Evolutionary conservation across 352 stramenopile species (phyloP).

Genomic region (Aphanomyces astaci): DNA sequence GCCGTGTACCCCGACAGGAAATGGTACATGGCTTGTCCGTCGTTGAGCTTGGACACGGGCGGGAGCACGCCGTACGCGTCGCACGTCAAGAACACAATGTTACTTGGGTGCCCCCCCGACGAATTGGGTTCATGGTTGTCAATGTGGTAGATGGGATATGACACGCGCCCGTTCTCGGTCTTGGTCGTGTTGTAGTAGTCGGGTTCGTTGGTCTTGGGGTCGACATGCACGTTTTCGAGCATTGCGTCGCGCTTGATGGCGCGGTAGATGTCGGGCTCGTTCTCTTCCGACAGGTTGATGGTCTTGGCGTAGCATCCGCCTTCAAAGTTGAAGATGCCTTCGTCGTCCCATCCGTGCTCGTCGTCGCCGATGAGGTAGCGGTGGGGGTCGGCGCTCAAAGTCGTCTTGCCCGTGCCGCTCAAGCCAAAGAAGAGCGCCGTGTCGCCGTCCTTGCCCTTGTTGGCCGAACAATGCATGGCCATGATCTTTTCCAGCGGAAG

Average conservation of each 20-base stretch:
- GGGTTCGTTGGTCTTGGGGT: conserved; percentile 55
- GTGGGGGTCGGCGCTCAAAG: conserved; percentile 85
- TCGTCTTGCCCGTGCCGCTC: conserved; percentile 86
- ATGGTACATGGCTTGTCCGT: conserved; percentile 97
- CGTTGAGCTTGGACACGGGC: conserved; percentile 91
- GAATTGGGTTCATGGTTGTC: conserved; percentile 85
- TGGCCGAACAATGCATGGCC: conserved; percentile 97
- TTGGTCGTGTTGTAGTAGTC: conserved; percentile 96
- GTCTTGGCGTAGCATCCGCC: conserved; percentile 99
- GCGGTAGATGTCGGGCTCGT: conserved; percentile 97
- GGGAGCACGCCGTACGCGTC: conserved; percentile 97
- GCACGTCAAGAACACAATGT: conserved; percentile 97
- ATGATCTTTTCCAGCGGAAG: conserved; percentile 93
- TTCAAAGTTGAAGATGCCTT: conserved; percentile 99
- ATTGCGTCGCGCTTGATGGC: conserved; percentile 96
- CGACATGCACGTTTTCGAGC: conserved; percentile 94
- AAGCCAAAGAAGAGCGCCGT: conserved; percentile 97
- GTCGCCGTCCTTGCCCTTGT: conserved; percentile 95
- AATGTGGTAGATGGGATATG: conserved; percentile 99
- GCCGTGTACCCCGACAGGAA: conserved; percentile 98
- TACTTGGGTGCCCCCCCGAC: conserved; percentile 91
- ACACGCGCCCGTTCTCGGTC: conserved; percentile 97
- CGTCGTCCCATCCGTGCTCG: conserved; percentile 97
- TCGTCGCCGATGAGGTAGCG: conserved; percentile 72
- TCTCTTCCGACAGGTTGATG: conserved; percentile 94